Conservation (phyloP, 768 basidiomycete species). For the Daedaleopsis nitida region DNA sequence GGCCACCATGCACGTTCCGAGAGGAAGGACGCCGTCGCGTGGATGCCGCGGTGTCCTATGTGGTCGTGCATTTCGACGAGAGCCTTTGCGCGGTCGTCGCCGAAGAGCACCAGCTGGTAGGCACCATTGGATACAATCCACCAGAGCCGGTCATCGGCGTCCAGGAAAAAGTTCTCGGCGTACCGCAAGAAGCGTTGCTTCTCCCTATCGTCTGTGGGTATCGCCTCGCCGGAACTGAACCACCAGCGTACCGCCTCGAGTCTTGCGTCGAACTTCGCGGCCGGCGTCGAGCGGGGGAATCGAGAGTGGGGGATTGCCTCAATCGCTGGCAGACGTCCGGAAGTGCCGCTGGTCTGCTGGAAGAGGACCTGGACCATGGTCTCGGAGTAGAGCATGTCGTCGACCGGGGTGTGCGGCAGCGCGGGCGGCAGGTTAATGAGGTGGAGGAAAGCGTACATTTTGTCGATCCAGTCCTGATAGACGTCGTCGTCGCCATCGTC, state of each 20-base stretch:
- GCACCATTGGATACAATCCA: conserved; percentile 5
- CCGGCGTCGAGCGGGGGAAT: too few species aligned
- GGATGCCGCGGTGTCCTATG: conserved; percentile 23
- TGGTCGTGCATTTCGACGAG: conserved; percentile 18
- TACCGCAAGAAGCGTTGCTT: too few species aligned
- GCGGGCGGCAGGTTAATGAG: not conserved
- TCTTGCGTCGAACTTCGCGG: too few species aligned
- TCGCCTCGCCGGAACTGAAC: too few species aligned
- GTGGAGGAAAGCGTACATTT: conserved; percentile 12
- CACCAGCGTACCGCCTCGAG: too few species aligned
- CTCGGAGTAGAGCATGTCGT: not conserved
- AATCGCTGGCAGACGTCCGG: not conserved
- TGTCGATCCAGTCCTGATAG: conserved; percentile 22
- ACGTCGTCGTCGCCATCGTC: conserved; percentile 5
- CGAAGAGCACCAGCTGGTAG: conserved; percentile 16
- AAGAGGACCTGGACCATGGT: not conserved
- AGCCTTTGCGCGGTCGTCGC: not conserved
- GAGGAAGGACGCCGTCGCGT: conserved; percentile 8
- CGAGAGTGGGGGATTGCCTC: too few species aligned
- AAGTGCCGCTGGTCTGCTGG: not conserved
- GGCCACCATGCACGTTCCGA: conserved; percentile 31
- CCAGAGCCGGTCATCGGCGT: conserved; percentile 9
- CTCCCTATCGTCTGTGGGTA: too few species aligned
- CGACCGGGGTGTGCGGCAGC: too few species aligned
- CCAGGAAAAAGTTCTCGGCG: too few species aligned